phyloP scores from a whole-genome alignment of 2,329 filamentous ascomycete genomes.

The Penicillium freii region DNA sequence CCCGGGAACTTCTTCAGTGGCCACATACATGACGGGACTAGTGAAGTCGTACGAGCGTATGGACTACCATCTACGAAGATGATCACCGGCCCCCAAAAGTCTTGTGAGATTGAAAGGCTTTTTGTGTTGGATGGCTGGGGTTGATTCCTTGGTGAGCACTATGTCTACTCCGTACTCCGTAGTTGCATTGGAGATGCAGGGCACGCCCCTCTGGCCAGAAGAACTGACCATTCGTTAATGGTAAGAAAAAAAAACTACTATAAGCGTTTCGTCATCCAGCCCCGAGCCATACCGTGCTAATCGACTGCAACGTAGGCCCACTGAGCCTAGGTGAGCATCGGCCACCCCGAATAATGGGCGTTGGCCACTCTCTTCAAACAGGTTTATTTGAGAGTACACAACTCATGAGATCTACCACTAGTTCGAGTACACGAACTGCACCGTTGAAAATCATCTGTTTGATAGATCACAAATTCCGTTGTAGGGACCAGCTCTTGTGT shows the following conservation, averaged over 20 bases:
- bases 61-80: not conserved
- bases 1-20: not conserved
- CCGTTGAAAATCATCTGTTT: not conserved
- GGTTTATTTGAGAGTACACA: not conserved
- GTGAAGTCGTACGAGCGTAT: not conserved
- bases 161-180: no score
- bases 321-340: not conserved
- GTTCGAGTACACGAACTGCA: not conserved
- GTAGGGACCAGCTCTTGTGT: not conserved
- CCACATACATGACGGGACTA: not conserved
- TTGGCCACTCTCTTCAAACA: not conserved
- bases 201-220: not conserved
- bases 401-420: constrained; percentile 8
- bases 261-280: not conserved
- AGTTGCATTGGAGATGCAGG: not conserved
- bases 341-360: not conserved
- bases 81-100: not conserved
- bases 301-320: not conserved
- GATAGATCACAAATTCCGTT: constrained; percentile 5
- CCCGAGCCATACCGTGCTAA: not conserved
- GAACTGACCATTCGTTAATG: not conserved
- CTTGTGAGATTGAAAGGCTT: not conserved
- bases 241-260: not conserved
- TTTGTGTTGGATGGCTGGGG: not conserved
- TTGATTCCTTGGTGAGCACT: not conserved